Base-by-base conservation (phyloP, 331 rosid species). In the Acacia pycnantha region DNA sequence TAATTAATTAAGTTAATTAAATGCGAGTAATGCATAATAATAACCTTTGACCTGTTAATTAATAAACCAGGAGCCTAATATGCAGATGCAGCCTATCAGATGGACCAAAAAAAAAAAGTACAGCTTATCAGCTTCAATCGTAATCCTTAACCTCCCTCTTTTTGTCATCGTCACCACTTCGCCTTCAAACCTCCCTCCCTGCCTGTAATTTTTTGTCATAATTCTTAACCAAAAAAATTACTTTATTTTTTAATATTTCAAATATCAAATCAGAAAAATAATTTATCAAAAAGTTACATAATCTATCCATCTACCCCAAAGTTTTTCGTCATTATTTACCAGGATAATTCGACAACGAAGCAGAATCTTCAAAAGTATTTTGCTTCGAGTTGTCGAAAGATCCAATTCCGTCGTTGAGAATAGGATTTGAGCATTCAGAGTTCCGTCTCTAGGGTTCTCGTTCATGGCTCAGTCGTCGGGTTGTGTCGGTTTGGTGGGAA, bases 391-490 rank as follows among this genome's bases (percentile, higher is more conserved):
- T 74, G 59, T 2, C 40, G 76, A 78, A 47, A 75, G 77, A 65
- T 84, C 89, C 78, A 77, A 41, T 56, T n/a, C 58, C 48, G 8
- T 46, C 43, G 76, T 47, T 14, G 22, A 44, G 58, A 26, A 26
- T 15, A 15, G 41, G 61, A 46, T 12, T 85, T 48, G 27, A 56
- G 68, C 74, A 31, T 27, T 78, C 66, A 76, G 74, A 75, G 85
- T 76, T 44, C 81, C 84, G 85, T 59, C 75, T 82, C 53, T 80
- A 81, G 87, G 90, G 88, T 88, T 91, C 77, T 35, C 29, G 16
- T 14, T n/a, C 53, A 96, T 96, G 98, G 93, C 98, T 56, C 95
- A 92, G 86, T 79, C 77, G 68, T 61, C 85, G 26, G 94, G 91
- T 70, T 82, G 94, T 71, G 68, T 87, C 13, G 87, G 92, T 84